These are phyloP conservation scores for Populus hybrid DNA, from an alignment of 441 rosid species.

Conservation along the genomic window DNA sequence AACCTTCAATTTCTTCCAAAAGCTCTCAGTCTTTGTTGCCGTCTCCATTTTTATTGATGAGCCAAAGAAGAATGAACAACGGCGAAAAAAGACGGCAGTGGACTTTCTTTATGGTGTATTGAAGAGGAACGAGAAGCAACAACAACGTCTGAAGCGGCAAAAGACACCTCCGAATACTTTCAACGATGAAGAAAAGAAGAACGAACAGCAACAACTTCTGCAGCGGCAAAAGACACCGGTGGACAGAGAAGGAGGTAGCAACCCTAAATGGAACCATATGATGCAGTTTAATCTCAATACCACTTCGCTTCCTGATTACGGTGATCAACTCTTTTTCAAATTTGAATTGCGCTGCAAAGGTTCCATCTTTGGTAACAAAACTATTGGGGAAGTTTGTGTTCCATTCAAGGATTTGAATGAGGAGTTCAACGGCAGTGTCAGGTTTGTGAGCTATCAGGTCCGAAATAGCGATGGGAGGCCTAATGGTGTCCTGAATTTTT, in stretches of 20 bases:
- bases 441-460: slow-evolving; percentile 37
- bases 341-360: slow-evolving; percentile 33
- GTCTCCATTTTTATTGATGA: slow-evolving; percentile 32
- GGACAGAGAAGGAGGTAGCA: slow-evolving; percentile 30
- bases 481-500: slow-evolving; percentile 44
- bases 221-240: slow-evolving; percentile 35
- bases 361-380: slow-evolving; percentile 25
- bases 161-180: slow-evolving; percentile 21
- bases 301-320: not conserved
- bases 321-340: slow-evolving; percentile 24
- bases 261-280: slow-evolving; percentile 48
- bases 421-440: slow-evolving; percentile 31
- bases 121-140: not conserved
- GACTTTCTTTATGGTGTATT: slow-evolving; percentile 19
- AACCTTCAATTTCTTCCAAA: slow-evolving; percentile 50
- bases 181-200: slow-evolving; percentile 14
- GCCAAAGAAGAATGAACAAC: slow-evolving; percentile 9
- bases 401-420: slow-evolving; percentile 39
- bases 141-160: slow-evolving; percentile 25
- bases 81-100: slow-evolving; percentile 31
- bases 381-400: slow-evolving; percentile 37
- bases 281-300: slow-evolving; percentile 32
- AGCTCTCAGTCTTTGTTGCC: slow-evolving; percentile 35
- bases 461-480: slow-evolving; percentile 32
- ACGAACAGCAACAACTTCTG: slow-evolving; percentile 3